Conservation (phyloP, 2,329 filamentous ascomycete species). For the Epicoccum sorghinum region DNA sequence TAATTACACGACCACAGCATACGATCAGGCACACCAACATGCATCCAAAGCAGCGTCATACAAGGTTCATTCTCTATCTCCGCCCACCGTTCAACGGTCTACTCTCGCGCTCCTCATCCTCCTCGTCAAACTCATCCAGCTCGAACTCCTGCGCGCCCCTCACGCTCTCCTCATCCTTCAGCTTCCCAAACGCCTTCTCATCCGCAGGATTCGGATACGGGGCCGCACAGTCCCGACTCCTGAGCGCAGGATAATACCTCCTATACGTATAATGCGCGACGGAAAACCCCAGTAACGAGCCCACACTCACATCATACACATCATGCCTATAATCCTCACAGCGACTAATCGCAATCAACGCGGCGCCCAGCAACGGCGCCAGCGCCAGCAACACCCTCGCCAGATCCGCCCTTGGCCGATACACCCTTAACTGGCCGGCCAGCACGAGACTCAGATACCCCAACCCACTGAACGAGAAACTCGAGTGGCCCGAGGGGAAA, state of each 20-base stretch:
- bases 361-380: slow-evolving; percentile 61
- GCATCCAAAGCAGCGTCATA: background rate
- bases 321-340: slow-evolving; percentile 69
- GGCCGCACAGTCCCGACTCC: slow-evolving; percentile 57
- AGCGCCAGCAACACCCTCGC: slow-evolving; percentile 61
- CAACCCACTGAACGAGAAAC: slow-evolving; percentile 78
- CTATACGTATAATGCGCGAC: slow-evolving; percentile 65
- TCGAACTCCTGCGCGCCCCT: slow-evolving; percentile 43
- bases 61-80: slow-evolving; percentile 1
- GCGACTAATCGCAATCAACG: slow-evolving; percentile 66
- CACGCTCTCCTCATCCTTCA: slow-evolving; percentile 52
- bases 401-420: slow-evolving; percentile 64
- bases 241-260: slow-evolving; percentile 64
- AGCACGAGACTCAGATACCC: slow-evolving; percentile 76
- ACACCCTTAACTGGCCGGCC: slow-evolving; percentile 67
- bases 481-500: slow-evolving; percentile 81
- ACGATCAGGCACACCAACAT: background rate
- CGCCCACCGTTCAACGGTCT: slow-evolving; percentile 31
- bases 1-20: background rate
- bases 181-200: slow-evolving; percentile 27
- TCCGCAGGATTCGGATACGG: slow-evolving; percentile 35
- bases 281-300: slow-evolving; percentile 60
- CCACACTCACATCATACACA: slow-evolving; percentile 65
- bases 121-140: slow-evolving; percentile 42
- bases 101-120: slow-evolving; percentile 31